Evolutionary conservation across 306 rosid species (phyloP), one percentile per base, ranked within the genome.

Genomic region (Leucaena leucocephala): DNA sequence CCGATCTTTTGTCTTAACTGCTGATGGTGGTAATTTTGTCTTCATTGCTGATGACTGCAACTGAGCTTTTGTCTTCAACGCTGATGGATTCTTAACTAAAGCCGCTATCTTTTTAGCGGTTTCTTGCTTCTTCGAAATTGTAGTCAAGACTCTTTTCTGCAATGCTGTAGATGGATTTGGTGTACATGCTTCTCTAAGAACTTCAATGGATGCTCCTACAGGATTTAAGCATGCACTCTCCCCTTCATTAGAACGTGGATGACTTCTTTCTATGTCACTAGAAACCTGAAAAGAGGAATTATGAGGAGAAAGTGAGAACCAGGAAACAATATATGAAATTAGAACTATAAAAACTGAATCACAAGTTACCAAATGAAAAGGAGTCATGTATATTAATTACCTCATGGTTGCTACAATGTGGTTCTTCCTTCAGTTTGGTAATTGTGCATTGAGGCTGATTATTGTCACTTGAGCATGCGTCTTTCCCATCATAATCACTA

Each of bases 161-260:
- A 86, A 54, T 55, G 78, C 45, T 68, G 17, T 66, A 17, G 80
- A 19, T 52, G 90, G 91, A 13, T 83, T 81, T 44, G 99, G 97
- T 10, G 99, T 91, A 88, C 89, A 86, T 54, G 81, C 93, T 76
- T 86, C 93, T 58, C 76, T 89, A 81, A 68, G 84, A 66, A 74
- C 83, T 65, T 83, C 88, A 86, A 34, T 75, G 65, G 94, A 77
- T 76, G 71, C 77, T 77, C 64, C 82, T 75, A 77, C 75, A 16
- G 83, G 36, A 39, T 67, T 67, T 40, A 67, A 40, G 50, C 72
- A n/a, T 19, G 35, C 72, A 19, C 52, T 27, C 36, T 67, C 36
- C 35, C 36, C 72, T n/a, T 42, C 33, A 68, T 42, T 7, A 44
- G 36, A 7, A 68, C 2, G 73, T 13, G 39, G 34, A 58, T 58